Evolutionary conservation across 139 green algal species (phyloP).

Genomic region (Chlamydomonas incerta): DNA sequence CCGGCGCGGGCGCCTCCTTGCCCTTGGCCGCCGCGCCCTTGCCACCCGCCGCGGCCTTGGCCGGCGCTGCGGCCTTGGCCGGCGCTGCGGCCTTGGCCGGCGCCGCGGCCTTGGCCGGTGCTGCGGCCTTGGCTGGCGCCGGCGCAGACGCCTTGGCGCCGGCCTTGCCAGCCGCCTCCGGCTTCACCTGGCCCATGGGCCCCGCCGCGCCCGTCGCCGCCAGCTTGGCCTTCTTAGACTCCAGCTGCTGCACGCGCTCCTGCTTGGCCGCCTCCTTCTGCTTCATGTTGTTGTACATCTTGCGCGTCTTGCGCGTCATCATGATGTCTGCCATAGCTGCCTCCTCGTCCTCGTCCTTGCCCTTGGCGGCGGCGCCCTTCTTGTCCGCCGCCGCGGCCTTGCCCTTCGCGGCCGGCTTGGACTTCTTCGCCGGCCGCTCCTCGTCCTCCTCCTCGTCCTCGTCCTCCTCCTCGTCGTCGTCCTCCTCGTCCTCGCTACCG

Average conservation of each 20-base stretch:
- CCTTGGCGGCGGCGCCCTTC: slow-evolving; percentile 41
- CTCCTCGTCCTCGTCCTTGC: slow-evolving; percentile 58
- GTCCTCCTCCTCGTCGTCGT: neutral
- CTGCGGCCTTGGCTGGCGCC: neutral
- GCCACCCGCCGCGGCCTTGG: no score
- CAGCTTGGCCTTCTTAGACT: slow-evolving; percentile 50
- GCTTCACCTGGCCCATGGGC: slow-evolving; percentile 26
- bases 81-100: neutral
- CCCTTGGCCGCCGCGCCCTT: no score
- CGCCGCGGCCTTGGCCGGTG: neutral
- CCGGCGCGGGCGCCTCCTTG: neutral
- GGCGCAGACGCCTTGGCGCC: neutral
- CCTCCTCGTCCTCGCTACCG: slow-evolving; percentile 13
- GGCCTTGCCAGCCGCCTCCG: neutral
- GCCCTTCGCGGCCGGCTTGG: neutral
- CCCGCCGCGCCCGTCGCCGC: neutral
- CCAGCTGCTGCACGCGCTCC: slow-evolving; percentile 68
- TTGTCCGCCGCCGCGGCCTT: slow-evolving; percentile 15
- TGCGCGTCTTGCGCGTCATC: slow-evolving; percentile 91
- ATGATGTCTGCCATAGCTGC: slow-evolving; percentile 87
- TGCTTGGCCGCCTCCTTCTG: slow-evolving; percentile 66
- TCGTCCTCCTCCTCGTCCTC: slow-evolving; percentile 37
- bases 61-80: no score
- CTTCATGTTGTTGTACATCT: slow-evolving; percentile 91
- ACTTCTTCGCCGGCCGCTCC: neutral